Evolutionary conservation across 2,329 filamentous ascomycete genomes (phyloP).

Genomic region (Colletotrichum spinosum): DNA sequence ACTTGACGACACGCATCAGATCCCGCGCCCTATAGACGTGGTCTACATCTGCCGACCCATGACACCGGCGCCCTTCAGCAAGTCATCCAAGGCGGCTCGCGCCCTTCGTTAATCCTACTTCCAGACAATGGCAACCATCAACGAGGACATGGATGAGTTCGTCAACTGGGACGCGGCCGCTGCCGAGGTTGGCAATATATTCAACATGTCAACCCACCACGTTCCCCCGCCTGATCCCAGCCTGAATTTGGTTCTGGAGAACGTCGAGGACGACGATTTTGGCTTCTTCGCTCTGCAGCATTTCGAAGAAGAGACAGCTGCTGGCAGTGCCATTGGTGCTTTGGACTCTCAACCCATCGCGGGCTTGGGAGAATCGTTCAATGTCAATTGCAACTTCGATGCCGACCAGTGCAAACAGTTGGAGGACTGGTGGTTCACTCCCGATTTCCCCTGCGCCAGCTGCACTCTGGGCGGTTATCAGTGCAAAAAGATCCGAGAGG

Average conservation of each 20-base stretch:
- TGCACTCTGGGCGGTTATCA: constrained; percentile 65
- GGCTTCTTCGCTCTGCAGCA: constrained; percentile 70
- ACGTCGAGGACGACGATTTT: constrained; percentile 69
- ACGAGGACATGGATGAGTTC: constrained; percentile 70
- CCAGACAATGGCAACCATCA: constrained; percentile 48
- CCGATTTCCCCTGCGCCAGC: constrained; percentile 62
- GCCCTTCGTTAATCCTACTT: constrained; percentile 27
- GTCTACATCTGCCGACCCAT: constrained; percentile 25
- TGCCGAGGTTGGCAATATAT: constrained; percentile 48
- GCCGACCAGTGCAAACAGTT: constrained; percentile 17
- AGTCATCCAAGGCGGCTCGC: constrained; percentile 18
- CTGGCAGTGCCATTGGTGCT: constrained; percentile 1
- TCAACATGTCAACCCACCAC: constrained; percentile 48
- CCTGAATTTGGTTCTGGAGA: constrained; percentile 66
- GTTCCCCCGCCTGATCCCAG: constrained; percentile 52
- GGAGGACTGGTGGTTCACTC: constrained; percentile 56
- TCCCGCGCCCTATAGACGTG: constrained; percentile 19
- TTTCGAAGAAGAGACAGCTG: constrained; percentile 56
- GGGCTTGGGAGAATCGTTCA: constrained; percentile 3
- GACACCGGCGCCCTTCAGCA: constrained; percentile 32
- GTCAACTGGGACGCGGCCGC: constrained; percentile 70
- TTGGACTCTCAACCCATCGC: constrained; percentile 10
- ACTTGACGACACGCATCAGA: constrained; percentile 10
- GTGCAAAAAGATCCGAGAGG: constrained; percentile 71
- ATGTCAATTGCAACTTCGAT: constrained; percentile 10